These are phyloP conservation scores for Tilletia setariae DNA, from an alignment of 1,284 basidiomycete genomes.

Conservation along the genomic window DNA sequence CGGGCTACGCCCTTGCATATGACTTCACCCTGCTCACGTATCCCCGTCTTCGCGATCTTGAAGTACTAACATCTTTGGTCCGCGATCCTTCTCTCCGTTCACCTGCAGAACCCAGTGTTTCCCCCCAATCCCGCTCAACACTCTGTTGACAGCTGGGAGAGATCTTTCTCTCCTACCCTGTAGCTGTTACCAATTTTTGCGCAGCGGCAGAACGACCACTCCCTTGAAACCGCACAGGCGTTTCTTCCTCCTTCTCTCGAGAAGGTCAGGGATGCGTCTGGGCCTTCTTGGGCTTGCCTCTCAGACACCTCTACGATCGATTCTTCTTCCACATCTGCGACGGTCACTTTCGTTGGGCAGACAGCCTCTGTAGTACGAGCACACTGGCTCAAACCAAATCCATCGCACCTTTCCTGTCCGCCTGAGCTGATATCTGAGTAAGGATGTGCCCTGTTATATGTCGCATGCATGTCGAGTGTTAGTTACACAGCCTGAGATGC, in stretches of 20 bases:
- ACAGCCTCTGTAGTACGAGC: too few relatives aligned
- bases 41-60: too few relatives aligned
- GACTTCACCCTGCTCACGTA: too few relatives aligned
- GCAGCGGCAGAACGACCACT: background rate
- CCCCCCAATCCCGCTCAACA: constrained; percentile 8
- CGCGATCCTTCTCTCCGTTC: background rate
- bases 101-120: background rate
- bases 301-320: constrained; percentile 11
- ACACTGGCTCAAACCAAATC: too few relatives aligned
- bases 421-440: too few relatives aligned
- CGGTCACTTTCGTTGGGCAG: constrained; percentile 7
- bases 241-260: background rate
- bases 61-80: too few relatives aligned
- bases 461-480: too few relatives aligned
- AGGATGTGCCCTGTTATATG: too few relatives aligned
- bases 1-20: too few relatives aligned
- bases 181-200: constrained; percentile 17
- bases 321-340: constrained; percentile 7
- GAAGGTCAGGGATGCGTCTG: too few relatives aligned
- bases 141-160: constrained; percentile 15
- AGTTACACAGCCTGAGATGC: too few relatives aligned
- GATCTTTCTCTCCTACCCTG: background rate
- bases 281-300: constrained; percentile 5
- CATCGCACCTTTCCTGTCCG: too few relatives aligned
- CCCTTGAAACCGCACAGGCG: background rate